phyloP scores from a whole-genome alignment of 345 rosid genomes.

The Acer saccharum region DNA sequence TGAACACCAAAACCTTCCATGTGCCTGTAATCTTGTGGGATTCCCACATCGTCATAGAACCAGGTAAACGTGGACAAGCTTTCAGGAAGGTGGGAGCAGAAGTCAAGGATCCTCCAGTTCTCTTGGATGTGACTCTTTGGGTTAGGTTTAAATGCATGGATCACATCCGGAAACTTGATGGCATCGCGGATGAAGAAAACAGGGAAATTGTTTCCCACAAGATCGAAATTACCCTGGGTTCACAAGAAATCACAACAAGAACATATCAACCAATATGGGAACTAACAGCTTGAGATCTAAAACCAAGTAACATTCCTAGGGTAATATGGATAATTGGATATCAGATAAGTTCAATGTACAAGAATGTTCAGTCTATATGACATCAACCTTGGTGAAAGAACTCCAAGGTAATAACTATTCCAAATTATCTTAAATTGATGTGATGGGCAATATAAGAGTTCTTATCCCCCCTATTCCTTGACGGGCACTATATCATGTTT shows the following conservation, averaged over 20 bases:
- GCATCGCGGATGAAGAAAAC: constrained; percentile 97
- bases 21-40: constrained; percentile 94
- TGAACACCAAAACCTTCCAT: constrained; percentile 96
- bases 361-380: neutral
- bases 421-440: neutral
- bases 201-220: constrained; percentile 96
- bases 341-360: neutral
- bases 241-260: constrained; percentile 3
- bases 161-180: constrained; percentile 92
- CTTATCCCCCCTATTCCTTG: neutral
- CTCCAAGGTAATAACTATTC: neutral
- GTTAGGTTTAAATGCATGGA: constrained; percentile 92
- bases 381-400: neutral
- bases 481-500: neutral
- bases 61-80: constrained; percentile 84
- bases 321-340: neutral
- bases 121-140: constrained; percentile 96
- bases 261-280: neutral
- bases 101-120: constrained; percentile 92
- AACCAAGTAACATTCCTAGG: neutral
- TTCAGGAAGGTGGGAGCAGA: constrained; percentile 91
- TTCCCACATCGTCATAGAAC: constrained; percentile 86
- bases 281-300: neutral
- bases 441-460: neutral
- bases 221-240: constrained; percentile 93